phyloP scores from a whole-genome alignment of 108 stramenopile species.

The Heterococcus sp. region DNA sequence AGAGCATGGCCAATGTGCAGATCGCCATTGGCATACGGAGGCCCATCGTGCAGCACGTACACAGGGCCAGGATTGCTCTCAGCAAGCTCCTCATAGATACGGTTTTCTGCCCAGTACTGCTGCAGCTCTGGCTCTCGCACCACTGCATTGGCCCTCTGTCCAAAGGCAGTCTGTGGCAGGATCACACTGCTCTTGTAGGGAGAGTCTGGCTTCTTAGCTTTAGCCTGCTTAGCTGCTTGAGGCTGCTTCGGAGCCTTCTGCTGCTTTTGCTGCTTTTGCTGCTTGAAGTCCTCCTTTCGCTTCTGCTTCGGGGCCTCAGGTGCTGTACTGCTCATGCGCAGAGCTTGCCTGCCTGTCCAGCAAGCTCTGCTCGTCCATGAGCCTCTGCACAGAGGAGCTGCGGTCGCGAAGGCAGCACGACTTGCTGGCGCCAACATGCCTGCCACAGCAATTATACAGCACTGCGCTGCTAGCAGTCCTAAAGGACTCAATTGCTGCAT shows the following conservation, averaged over 20 bases:
- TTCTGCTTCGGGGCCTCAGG: background rate
- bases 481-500: too few species aligned
- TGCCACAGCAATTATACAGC: too few species aligned
- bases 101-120: slow-evolving; percentile 74
- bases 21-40: slow-evolving; percentile 98
- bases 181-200: slow-evolving; percentile 80
- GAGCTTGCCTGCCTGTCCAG: too few species aligned
- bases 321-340: background rate
- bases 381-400: too few species aligned
- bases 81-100: slow-evolving; percentile 80
- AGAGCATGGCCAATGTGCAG: slow-evolving; percentile 98
- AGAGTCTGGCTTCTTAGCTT: slow-evolving; percentile 71
- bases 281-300: background rate
- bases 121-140: slow-evolving; percentile 85
- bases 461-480: too few species aligned
- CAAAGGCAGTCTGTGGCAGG: slow-evolving; percentile 82
- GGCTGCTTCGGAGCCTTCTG: background rate
- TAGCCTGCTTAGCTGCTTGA: slow-evolving; percentile 2
- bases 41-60: slow-evolving; percentile 97
- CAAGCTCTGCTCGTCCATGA: too few species aligned
- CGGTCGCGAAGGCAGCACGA: too few species aligned
- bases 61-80: slow-evolving; percentile 38
- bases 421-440: too few species aligned
- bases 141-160: slow-evolving; percentile 89
- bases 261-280: background rate